Evolutionary conservation across 2,329 filamentous ascomycete species (phyloP).

Genomic region (Dothistroma pini): DNA sequence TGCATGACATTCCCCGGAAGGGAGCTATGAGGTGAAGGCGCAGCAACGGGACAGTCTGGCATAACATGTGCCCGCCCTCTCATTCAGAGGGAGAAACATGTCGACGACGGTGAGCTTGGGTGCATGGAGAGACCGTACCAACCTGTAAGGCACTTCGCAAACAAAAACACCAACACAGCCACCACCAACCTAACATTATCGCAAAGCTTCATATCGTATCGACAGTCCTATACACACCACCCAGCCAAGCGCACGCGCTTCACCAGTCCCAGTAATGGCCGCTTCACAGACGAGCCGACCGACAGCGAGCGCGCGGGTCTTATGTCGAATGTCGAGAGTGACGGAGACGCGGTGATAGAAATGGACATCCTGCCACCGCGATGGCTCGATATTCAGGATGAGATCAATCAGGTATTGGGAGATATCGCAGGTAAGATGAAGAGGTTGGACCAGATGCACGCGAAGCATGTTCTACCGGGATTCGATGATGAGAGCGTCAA

Average conservation of each 20-base stretch:
- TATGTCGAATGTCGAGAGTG: constrained; percentile 67
- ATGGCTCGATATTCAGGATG: constrained; percentile 93
- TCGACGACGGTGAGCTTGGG: constrained; percentile 32
- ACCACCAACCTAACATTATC: neutral
- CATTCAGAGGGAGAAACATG: constrained; percentile 14
- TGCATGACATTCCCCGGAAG: neutral
- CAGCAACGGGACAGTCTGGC: neutral
- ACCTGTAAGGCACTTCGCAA: constrained; percentile 63
- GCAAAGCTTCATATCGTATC: constrained; percentile 91
- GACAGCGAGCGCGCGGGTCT: constrained; percentile 68
- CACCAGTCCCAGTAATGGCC: constrained; percentile 46
- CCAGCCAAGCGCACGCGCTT: constrained; percentile 71
- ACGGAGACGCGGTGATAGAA: constrained; percentile 93
- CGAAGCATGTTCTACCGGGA: constrained; percentile 93
- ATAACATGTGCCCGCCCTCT: constrained; percentile 14
- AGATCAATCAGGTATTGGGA: constrained; percentile 77
- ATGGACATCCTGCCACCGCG: constrained; percentile 95
- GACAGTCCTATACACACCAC: constrained; percentile 95
- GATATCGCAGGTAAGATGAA: constrained; percentile 79
- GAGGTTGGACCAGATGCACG: constrained; percentile 84
- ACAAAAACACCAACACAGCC: neutral
- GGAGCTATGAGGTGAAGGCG: constrained; percentile 1
- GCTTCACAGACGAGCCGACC: constrained; percentile 43
- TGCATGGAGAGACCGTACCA: constrained; percentile 94
- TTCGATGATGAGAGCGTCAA: constrained; percentile 95